A percentile compares a stretch with the other conserved stretches of the same genome.
phyloP scores from a whole-genome alignment of 169 alveolate species.

The Eimeria brunetti region DNA sequence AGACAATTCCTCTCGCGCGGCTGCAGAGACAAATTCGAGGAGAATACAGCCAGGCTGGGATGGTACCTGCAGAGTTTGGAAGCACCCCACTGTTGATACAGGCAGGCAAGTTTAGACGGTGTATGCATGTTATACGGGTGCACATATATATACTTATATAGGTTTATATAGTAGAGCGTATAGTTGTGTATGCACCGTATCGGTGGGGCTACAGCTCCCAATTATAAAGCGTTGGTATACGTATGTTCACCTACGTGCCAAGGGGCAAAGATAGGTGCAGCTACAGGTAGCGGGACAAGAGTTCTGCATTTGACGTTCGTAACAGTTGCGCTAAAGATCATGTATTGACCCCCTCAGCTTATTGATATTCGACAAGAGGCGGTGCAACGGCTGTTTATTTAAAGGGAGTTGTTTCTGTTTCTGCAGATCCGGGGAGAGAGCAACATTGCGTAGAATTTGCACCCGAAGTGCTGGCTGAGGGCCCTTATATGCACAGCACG shows the following conservation, averaged over 20 bases:
- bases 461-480: not conserved
- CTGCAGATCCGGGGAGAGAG: constrained; percentile 3
- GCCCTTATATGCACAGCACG: not conserved
- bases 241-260: not conserved
- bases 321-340: no score
- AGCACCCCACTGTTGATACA: not conserved
- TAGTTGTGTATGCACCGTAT: not conserved
- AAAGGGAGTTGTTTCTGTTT: not conserved
- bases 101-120: constrained; percentile 21
- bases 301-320: not conserved
- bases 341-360: not conserved
- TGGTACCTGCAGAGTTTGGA: not conserved
- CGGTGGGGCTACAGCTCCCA: not conserved
- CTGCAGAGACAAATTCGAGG: constrained; percentile 10
- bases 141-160: not conserved
- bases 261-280: not conserved
- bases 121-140: no score
- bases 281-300: not conserved
- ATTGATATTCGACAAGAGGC: not conserved
- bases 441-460: not conserved
- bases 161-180: not conserved
- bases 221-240: not conserved
- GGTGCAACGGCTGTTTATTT: not conserved
- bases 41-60: not conserved
- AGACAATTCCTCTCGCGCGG: constrained; percentile 26